Percentiles rank a stretch among this genome's conserved stretches.
Evolutionary conservation across 331 rosid genomes (phyloP).

Genomic region (Acacia pycnantha): DNA sequence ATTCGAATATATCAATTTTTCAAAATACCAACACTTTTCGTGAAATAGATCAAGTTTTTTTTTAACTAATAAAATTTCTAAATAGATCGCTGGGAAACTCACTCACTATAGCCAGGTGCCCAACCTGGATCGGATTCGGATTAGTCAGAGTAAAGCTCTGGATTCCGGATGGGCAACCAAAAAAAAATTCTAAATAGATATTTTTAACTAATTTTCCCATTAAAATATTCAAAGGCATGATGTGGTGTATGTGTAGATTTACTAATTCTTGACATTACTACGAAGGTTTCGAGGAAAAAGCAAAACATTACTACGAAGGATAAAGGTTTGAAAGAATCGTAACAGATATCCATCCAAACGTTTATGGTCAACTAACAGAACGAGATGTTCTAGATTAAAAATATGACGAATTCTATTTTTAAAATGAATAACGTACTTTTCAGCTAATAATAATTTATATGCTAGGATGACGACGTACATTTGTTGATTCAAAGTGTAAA

Average conservation of each 20-base stretch:
- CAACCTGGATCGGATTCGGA: too few species aligned
- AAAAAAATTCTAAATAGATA: too few species aligned
- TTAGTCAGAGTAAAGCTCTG: too few species aligned
- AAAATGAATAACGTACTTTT: neutral
- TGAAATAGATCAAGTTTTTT: too few species aligned
- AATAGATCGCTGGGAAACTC: too few species aligned
- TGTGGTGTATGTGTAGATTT: neutral
- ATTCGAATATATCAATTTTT: too few species aligned
- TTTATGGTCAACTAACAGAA: neutral
- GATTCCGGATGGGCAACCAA: too few species aligned
- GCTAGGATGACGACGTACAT: neutral
- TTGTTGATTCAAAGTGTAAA: neutral
- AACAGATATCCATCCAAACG: neutral
- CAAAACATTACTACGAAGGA: neutral
- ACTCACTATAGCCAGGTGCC: too few species aligned
- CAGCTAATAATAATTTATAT: neutral
- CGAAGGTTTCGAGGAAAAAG: too few species aligned
- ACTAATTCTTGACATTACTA: neutral
- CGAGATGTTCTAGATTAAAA: neutral
- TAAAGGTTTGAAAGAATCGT: neutral
- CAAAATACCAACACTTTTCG: too few species aligned
- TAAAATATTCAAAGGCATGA: neutral
- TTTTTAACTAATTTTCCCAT: too few species aligned
- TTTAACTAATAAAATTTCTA: too few species aligned
- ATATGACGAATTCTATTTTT: neutral